phyloP scores from a whole-genome alignment of 225 moss, liverwort and hornwort genomes.

The Neckera pumila region DNA sequence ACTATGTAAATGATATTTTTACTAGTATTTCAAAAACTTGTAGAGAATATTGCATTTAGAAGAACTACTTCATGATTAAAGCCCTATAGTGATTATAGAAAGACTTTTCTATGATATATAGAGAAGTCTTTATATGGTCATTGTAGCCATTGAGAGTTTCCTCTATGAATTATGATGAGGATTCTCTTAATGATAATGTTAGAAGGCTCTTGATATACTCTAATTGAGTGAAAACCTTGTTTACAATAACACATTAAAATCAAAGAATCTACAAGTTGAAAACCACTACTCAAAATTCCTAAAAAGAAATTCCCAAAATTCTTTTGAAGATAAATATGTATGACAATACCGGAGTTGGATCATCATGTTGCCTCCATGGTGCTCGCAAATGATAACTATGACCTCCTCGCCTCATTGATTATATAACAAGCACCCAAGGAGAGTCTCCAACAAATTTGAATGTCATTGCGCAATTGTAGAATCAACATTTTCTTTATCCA shows the following conservation, averaged over 20 bases:
- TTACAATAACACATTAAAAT: background rate
- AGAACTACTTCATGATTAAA: too few relatives aligned
- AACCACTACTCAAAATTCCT: accelerated
- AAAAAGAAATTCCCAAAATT: background rate
- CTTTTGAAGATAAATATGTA: background rate
- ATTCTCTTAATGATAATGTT: background rate
- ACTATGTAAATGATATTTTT: background rate
- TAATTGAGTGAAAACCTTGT: background rate
- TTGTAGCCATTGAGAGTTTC: background rate
- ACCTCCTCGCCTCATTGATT: background rate
- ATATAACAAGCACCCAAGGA: background rate
- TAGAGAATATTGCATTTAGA: background rate
- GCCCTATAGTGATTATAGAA: accelerated
- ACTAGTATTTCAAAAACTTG: accelerated
- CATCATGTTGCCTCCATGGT: background rate
- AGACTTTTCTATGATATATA: background rate
- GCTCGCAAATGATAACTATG: background rate
- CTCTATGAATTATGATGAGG: background rate
- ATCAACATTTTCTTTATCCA: background rate
- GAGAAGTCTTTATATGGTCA: background rate
- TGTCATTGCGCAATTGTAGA: accelerated
- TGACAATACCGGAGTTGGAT: background rate
- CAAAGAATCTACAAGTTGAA: accelerated
- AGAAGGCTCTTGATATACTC: background rate
- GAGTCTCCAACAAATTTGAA: background rate